Evolutionary conservation across 305 asterid species (phyloP).

Genomic region (Fraxinus ornus): DNA sequence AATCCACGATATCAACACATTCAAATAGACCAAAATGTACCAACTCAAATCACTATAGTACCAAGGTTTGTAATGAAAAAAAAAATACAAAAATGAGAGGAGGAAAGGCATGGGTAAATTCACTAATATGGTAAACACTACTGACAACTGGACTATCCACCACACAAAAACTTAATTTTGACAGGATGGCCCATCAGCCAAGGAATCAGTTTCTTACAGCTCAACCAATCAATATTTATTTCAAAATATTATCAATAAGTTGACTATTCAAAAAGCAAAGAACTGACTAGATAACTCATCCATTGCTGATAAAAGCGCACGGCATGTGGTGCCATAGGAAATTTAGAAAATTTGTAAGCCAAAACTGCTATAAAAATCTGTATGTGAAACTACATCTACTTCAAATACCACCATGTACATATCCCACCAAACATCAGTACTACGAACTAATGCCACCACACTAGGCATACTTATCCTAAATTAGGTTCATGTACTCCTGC

Average conservation of each 20-base stretch:
- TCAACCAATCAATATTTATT: neutral
- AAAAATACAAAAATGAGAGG: neutral
- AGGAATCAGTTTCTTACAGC: neutral
- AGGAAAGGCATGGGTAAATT: neutral
- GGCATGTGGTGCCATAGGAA: neutral
- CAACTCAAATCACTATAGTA: neutral
- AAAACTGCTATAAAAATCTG: neutral
- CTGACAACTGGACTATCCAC: neutral
- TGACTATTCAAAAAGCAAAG: neutral
- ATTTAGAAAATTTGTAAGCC: neutral
- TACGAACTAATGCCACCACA: neutral
- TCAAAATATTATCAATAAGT: neutral
- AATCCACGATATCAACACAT: neutral
- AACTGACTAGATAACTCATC: constrained; percentile 15
- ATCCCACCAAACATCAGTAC: neutral
- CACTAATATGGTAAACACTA: neutral
- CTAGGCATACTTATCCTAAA: neutral
- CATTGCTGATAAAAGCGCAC: constrained; percentile 5
- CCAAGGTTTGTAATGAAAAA: neutral
- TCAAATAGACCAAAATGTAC: neutral
- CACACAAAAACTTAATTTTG: neutral
- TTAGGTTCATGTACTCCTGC: neutral
- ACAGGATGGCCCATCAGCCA: neutral
- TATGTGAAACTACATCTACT: neutral
- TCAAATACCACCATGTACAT: neutral